Percentiles rank a stretch among this genome's conserved stretches.
These are phyloP conservation scores for Magnusiomyces sp. DNA, from an alignment of 1,139 yeast species.

Conservation along the genomic window DNA sequence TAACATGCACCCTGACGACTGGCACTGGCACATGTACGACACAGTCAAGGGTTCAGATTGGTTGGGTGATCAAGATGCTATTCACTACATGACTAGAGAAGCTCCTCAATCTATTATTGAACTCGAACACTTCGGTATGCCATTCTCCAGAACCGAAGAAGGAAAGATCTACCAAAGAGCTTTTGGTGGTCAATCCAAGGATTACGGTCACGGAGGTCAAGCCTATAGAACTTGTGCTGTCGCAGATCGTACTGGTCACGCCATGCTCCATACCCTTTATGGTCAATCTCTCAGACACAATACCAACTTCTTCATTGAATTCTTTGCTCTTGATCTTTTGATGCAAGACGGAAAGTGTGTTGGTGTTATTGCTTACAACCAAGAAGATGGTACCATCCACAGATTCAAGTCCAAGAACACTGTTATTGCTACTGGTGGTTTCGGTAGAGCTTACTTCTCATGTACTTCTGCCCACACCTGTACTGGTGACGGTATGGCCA, in stretches of 20 bases:
- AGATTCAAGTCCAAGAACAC: constrained; percentile 96
- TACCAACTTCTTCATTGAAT: constrained; percentile 96
- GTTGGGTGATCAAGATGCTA: constrained; percentile 99
- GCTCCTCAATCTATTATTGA: constrained; percentile 95
- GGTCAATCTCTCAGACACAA: constrained; percentile 96
- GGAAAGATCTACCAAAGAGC: constrained; percentile 98
- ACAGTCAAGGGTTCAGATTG: constrained; percentile 99
- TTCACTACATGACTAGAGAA: constrained; percentile 97
- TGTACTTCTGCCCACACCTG: constrained; percentile 99
- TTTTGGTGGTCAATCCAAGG: constrained; percentile 95
- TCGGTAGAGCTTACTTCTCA: constrained; percentile 96
- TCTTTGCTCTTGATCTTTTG: constrained; percentile 88
- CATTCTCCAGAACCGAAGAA: constrained; percentile 93
- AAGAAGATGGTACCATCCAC: constrained; percentile 97
- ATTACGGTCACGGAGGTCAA: constrained; percentile 97
- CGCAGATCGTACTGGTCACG: constrained; percentile 98
- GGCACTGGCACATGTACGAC: constrained; percentile 99
- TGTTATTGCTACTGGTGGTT: constrained; percentile 96
- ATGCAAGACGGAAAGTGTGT: constrained; percentile 96
- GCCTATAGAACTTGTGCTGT: constrained; percentile 99
- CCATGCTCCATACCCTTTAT: constrained; percentile 87
- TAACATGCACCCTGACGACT: constrained; percentile 95
- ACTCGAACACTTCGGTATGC: constrained; percentile 96
- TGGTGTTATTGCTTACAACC: constrained; percentile 95
- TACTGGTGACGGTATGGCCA: constrained; percentile 98